A percentile compares a stretch with the other conserved stretches of the same genome.
Conservation (phyloP, 352 stramenopile species). For the Pythium diclinum region DNA sequence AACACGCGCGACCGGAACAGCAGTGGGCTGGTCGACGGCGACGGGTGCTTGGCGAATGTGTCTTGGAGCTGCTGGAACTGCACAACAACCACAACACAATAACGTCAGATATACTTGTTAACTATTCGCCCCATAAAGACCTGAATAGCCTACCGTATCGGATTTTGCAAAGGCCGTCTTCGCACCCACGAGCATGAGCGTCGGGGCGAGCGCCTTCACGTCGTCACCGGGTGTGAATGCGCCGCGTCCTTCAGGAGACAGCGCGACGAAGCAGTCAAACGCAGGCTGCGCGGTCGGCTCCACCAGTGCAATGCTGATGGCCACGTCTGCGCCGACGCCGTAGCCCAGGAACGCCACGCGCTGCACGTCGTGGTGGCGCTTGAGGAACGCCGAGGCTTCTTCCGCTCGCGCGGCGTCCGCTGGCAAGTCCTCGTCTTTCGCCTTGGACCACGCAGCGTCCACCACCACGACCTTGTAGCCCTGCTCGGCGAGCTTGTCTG, state of each 20-base stretch:
- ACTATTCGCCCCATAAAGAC: neutral
- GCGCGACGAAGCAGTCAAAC: constrained; percentile 64
- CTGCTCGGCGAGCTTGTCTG: constrained; percentile 85
- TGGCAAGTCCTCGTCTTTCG: constrained; percentile 14
- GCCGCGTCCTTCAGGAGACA: constrained; percentile 62
- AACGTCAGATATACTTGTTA: neutral
- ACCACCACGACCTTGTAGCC: constrained; percentile 86
- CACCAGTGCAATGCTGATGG: constrained; percentile 63
- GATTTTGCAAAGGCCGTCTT: constrained; percentile 62
- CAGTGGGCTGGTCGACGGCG: constrained; percentile 1
- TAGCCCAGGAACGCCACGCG: constrained; percentile 68
- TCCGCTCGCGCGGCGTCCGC: constrained; percentile 30
- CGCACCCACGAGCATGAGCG: constrained; percentile 65
- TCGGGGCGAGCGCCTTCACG: constrained; percentile 29
- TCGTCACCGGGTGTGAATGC: constrained; percentile 28
- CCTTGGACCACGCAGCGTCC: constrained; percentile 35
- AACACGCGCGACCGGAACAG: constrained; percentile 48
- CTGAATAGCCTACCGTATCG: constrained; percentile 43
- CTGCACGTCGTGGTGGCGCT: constrained; percentile 69
- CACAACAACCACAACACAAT: constrained; percentile 1
- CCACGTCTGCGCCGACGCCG: constrained; percentile 61
- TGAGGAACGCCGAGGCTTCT: constrained; percentile 56
- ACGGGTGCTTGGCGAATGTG: constrained; percentile 8
- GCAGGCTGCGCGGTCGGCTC: constrained; percentile 8
- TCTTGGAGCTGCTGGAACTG: constrained; percentile 58